Evolutionary conservation across 2,329 filamentous ascomycete species (phyloP).

Genomic region (Colletotrichum sp.): DNA sequence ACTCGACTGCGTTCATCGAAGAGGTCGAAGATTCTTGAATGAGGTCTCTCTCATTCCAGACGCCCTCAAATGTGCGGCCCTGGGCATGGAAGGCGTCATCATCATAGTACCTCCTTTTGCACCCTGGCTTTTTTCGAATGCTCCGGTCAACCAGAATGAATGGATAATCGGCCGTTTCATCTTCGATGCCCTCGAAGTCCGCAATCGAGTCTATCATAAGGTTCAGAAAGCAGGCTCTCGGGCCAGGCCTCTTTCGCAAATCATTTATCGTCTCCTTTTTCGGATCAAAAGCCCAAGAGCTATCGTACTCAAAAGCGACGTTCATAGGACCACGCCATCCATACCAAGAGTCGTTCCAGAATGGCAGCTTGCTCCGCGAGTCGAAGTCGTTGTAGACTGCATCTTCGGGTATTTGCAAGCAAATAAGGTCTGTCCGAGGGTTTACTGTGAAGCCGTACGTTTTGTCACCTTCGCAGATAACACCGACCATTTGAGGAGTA

Average conservation of each 20-base stretch:
- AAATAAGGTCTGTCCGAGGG: accelerated
- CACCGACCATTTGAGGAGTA: accelerated
- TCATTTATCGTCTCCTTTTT: neutral
- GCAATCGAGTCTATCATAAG: neutral
- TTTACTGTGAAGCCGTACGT: neutral
- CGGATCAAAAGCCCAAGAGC: neutral
- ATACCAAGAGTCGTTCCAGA: neutral
- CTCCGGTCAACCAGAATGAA: neutral
- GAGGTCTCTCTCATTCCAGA: neutral
- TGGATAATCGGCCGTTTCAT: too few species aligned
- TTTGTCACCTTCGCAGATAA: neutral
- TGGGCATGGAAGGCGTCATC: neutral
- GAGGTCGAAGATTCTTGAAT: neutral
- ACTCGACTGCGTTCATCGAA: neutral
- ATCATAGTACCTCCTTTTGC: too few species aligned
- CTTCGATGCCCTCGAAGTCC: too few species aligned
- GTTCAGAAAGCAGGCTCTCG: neutral
- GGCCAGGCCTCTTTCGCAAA: neutral
- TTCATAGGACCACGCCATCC: neutral
- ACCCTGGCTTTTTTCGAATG: neutral
- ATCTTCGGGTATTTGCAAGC: neutral
- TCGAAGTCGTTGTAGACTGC: neutral
- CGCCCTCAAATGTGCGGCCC: neutral
- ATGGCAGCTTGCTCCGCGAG: neutral
- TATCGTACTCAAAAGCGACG: neutral